phyloP scores from a whole-genome alignment of 805 yeast genomes.

The Cyberlindnera euphorbiae region DNA sequence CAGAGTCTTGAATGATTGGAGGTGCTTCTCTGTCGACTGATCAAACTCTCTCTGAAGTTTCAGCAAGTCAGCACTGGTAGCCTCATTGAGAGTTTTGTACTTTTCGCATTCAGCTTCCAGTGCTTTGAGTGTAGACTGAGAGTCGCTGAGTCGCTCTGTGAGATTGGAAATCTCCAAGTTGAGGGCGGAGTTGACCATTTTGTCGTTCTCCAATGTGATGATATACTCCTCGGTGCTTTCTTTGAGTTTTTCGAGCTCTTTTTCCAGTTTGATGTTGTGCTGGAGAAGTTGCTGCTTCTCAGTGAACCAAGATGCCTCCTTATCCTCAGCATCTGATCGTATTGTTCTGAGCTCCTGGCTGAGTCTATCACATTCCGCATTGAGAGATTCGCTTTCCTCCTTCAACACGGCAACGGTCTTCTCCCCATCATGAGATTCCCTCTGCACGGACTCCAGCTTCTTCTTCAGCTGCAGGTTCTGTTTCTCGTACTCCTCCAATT shows the following conservation, averaged over 20 bases:
- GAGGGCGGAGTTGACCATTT: slow-evolving; percentile 29
- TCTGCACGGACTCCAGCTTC: slow-evolving; percentile 28
- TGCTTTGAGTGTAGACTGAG: neutral
- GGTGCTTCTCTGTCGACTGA: slow-evolving; percentile 3
- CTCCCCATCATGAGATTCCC: slow-evolving; percentile 31
- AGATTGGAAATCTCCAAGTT: slow-evolving; percentile 36
- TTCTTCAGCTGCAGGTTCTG: slow-evolving; percentile 34
- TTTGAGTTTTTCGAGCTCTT: slow-evolving; percentile 28
- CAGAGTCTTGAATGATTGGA: slow-evolving; percentile 8
- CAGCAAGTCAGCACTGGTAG: neutral
- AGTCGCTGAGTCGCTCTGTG: slow-evolving; percentile 19
- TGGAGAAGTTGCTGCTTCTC: slow-evolving; percentile 3
- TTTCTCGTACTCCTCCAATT: slow-evolving; percentile 42
- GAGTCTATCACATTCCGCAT: slow-evolving; percentile 50
- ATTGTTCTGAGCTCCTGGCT: slow-evolving; percentile 34
- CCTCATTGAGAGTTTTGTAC: slow-evolving; percentile 3
- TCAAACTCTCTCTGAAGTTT: slow-evolving; percentile 6
- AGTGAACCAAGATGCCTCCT: slow-evolving; percentile 2
- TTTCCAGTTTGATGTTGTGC: slow-evolving; percentile 1
- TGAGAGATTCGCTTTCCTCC: slow-evolving; percentile 41
- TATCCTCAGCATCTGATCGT: slow-evolving; percentile 33
- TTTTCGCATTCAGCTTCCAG: slow-evolving; percentile 3
- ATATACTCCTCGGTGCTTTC: slow-evolving; percentile 32
- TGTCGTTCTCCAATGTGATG: slow-evolving; percentile 35
- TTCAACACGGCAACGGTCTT: slow-evolving; percentile 32